Conservation (phyloP, 2,329 filamentous ascomycete species). For the Gaeumannomyces sp. region DNA sequence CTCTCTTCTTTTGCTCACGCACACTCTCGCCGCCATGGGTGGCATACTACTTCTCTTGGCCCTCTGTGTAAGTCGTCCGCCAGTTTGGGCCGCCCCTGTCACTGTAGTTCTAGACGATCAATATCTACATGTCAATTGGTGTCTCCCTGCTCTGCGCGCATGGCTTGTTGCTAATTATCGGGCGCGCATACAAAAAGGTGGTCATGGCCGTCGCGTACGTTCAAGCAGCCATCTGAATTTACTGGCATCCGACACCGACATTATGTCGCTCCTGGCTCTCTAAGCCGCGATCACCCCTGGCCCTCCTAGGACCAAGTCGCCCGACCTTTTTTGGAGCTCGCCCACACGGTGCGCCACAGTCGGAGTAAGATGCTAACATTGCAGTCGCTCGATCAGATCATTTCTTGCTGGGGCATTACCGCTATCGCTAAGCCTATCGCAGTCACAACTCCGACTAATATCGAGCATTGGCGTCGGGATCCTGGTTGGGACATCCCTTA, state of each 20-base stretch:
- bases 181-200: conserved; percentile 24
- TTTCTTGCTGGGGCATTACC: conserved; percentile 90
- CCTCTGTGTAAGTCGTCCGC: conserved; percentile 23
- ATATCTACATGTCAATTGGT: background rate
- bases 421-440: conserved; percentile 79
- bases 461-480: conserved; percentile 92
- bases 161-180: conserved; percentile 15
- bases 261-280: background rate
- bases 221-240: background rate
- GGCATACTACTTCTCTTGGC: conserved; percentile 27
- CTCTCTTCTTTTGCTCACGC: background rate
- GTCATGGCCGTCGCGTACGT: conserved; percentile 56
- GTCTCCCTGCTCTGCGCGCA: background rate
- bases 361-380: background rate
- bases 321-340: background rate
- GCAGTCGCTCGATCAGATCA: conserved; percentile 54
- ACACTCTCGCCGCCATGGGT: conserved; percentile 22
- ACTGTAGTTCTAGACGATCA: background rate
- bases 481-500: conserved; percentile 87
- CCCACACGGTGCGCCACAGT: background rate
- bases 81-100: too few species aligned
- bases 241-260: background rate
- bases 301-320: background rate
- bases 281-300: too few species aligned
- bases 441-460: conserved; percentile 80